A percentile compares a stretch with the other conserved stretches of the same genome.
Conservation (phyloP, 192 early-diverging fungal genomes). For the Phlyctochytrium bullatum region DNA sequence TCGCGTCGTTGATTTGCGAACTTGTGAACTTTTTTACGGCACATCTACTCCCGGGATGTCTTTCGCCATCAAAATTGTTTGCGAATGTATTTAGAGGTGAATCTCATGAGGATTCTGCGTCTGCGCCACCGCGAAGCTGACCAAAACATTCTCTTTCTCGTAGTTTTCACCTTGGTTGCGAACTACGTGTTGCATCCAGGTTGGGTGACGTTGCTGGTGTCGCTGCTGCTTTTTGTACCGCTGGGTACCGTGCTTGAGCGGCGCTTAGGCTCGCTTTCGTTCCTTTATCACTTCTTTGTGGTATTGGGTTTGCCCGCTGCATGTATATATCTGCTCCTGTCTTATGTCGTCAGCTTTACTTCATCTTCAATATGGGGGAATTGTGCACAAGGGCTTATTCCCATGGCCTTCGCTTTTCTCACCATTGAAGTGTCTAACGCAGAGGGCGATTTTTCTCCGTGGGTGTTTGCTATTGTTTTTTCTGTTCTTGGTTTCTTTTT, state of each 20-base stretch:
- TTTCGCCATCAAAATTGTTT: not conserved
- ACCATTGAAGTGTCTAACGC: not conserved
- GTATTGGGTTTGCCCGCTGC: not conserved
- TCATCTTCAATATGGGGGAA: not conserved
- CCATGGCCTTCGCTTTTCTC: not conserved
- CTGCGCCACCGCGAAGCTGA: not conserved
- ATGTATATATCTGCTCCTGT: not conserved
- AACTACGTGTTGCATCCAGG: not conserved
- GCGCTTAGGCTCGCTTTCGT: not conserved
- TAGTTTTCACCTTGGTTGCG: not conserved
- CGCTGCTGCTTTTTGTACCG: not conserved
- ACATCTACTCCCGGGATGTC: not conserved
- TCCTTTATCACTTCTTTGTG: not conserved
- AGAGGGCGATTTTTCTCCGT: not conserved
- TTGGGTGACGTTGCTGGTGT: not conserved
- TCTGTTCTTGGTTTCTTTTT: not conserved
- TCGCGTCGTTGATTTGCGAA: not conserved
- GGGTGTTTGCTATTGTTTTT: not conserved
- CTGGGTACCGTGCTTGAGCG: not conserved
- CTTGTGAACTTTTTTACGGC: not conserved
- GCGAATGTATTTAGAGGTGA: not conserved
- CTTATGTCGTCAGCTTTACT: not conserved
- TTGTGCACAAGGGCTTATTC: not conserved
- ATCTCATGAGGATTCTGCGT: not conserved
- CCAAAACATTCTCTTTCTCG: not conserved